Evolutionary conservation across 1,284 basidiomycete species (phyloP), one percentile per base, ranked within the genome.

Genomic region (Erythrobasidium hasegawianum): DNA sequence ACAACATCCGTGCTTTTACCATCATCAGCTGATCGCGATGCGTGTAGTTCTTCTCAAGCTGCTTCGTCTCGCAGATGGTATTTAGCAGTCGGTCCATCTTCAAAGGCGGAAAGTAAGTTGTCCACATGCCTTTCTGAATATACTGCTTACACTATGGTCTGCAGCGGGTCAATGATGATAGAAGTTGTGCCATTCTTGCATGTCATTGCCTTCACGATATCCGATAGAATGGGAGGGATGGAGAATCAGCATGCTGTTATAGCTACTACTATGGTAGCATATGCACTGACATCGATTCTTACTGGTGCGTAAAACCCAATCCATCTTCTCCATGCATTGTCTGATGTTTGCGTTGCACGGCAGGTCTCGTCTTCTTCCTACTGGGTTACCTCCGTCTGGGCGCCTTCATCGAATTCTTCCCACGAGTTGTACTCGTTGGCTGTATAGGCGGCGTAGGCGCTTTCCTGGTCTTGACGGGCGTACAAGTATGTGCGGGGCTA

Each of bases 131-230:
- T n/a, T n/a, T n/a, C n/a, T n/a, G n/a, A n/a, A n/a, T n/a, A n/a
- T n/a, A n/a, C n/a, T n/a, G n/a, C n/a, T n/a, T n/a, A n/a, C n/a
- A n/a, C n/a, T n/a, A n/a, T n/a, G n/a, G n/a, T n/a, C 1, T 0
- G n/a, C n/a, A 97, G 96, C 78, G 93, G 93, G 9, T 94, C 89
- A 62, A 97, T 97, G 93, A 96, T 97, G 92, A 97, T 97, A 70
- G 94, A 97, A 78, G 90, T 93, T 10, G 90, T 96, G 86, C 94
- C 95, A 0, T 97, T 97, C 80, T 96, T 94, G 76, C 94, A 97
- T 76, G 89, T 97, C 67, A 81, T 97, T 50, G 89, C 90, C 4
- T 84, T 82, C 53, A 84, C 83, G 45, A 95, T 97, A 64, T 84
- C 87, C 8, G 75, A 79, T 2, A 81, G 88, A 16, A 83, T 95